These are phyloP conservation scores for Kwoniella heveanensis DNA, from an alignment of 768 basidiomycete genomes.

Conservation along the genomic window DNA sequence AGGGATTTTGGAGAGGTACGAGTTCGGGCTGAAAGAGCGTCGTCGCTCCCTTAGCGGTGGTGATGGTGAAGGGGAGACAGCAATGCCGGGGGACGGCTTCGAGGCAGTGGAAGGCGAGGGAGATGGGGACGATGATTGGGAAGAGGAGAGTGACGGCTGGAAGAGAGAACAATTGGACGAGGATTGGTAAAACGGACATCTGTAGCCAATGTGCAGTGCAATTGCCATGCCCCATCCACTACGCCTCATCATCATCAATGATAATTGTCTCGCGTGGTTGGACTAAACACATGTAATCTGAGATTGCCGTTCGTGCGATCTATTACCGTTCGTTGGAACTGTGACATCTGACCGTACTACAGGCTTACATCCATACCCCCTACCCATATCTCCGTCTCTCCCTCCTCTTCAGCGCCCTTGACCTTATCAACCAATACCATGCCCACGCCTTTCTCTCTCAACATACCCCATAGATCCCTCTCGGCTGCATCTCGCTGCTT, in stretches of 20 bases:
- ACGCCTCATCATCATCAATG: no score
- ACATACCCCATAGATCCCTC: constrained; percentile 71
- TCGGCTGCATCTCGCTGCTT: constrained; percentile 82
- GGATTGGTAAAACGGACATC: constrained; percentile 7
- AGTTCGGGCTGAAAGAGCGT: constrained; percentile 5
- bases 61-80: constrained; percentile 10
- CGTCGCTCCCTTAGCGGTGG: not conserved
- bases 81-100: constrained; percentile 6
- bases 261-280: no score
- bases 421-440: constrained; percentile 65
- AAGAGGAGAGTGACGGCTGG: constrained; percentile 49
- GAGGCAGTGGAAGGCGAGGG: constrained; percentile 18
- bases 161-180: constrained; percentile 27
- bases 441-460: constrained; percentile 61
- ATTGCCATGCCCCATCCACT: no score
- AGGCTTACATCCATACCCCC: constrained; percentile 11
- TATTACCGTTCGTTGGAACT: no score
- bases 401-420: constrained; percentile 65
- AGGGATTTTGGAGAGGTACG: constrained; percentile 10
- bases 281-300: no score
- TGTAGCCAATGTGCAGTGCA: not conserved
- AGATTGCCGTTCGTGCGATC: no score
- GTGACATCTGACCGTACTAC: not conserved
- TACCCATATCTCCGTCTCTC: constrained; percentile 56
- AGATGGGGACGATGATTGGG: constrained; percentile 48